These are phyloP conservation scores for Fusarium gaditjirri DNA, from an alignment of 2,329 filamentous ascomycete species.

Conservation along the genomic window DNA sequence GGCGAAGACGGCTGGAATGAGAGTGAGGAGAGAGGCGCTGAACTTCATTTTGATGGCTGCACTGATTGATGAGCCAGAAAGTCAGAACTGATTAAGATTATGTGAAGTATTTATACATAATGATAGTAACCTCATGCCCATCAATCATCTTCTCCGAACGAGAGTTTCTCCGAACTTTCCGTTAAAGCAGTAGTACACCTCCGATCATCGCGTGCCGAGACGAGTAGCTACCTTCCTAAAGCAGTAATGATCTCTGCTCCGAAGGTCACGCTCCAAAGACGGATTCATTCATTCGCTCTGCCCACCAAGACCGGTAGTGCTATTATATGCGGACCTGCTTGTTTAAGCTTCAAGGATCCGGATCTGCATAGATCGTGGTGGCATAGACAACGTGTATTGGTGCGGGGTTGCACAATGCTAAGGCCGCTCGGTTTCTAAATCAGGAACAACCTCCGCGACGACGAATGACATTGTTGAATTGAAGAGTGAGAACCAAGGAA, in stretches of 20 bases:
- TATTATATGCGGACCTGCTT: conserved; percentile 5
- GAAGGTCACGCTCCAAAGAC: conserved; percentile 20
- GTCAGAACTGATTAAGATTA: too few species aligned
- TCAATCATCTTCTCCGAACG: too few species aligned
- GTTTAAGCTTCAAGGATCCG: conserved; percentile 13
- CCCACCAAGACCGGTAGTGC: not conserved
- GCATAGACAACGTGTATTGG: conserved; percentile 16
- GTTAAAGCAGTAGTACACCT: not conserved
- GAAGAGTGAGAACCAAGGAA: conserved; percentile 1
- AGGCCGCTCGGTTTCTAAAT: conserved; percentile 6
- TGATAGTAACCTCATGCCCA: too few species aligned
- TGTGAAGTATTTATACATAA: conserved; percentile 23
- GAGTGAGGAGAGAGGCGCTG: conserved; percentile 31
- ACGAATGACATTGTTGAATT: conserved; percentile 7
- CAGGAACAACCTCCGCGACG: conserved; percentile 9
- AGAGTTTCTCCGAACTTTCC: not conserved
- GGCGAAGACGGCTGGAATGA: conserved; percentile 42
- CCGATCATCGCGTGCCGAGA: not conserved
- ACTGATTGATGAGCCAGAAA: not conserved
- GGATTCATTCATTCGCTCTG: conserved; percentile 21
- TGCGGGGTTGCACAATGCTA: conserved; percentile 21
- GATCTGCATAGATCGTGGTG: conserved; percentile 21
- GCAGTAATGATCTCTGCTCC: conserved; percentile 23
- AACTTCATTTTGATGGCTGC: conserved; percentile 48
- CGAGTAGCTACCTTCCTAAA: conserved; percentile 25